A percentile compares a stretch with the other conserved stretches of the same genome.
Evolutionary conservation across 768 basidiomycete species (phyloP).

Genomic region (Suillus americanus): DNA sequence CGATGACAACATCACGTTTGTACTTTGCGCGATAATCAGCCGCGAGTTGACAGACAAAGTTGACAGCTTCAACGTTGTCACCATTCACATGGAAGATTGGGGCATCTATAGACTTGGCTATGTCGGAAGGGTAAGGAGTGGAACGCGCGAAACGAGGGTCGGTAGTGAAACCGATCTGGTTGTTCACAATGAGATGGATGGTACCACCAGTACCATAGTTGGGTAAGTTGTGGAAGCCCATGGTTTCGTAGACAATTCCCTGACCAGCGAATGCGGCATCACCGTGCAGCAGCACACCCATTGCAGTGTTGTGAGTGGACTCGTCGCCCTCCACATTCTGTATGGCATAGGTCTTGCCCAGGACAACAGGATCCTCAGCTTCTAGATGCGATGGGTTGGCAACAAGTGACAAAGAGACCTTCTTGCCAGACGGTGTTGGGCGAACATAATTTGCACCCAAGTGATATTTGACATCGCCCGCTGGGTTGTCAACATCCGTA

Average conservation of each 20-base stretch:
- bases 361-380: conserved; percentile 96
- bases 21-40: conserved; percentile 98
- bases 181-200: conserved; percentile 97
- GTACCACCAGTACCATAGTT: conserved; percentile 98
- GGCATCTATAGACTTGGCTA: conserved; percentile 96
- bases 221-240: conserved; percentile 95
- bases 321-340: conserved; percentile 94
- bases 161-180: conserved; percentile 99
- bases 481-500: conserved; percentile 70
- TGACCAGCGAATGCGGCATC: conserved; percentile 99
- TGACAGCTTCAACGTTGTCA: conserved; percentile 97
- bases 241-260: conserved; percentile 98
- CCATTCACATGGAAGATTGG: conserved; percentile 99
- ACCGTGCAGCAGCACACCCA: conserved; percentile 95
- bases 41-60: conserved; percentile 96
- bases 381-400: conserved; percentile 99
- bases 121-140: conserved; percentile 96
- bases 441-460: conserved; percentile 98
- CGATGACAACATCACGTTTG: conserved; percentile 98
- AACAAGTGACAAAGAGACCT: conserved; percentile 94
- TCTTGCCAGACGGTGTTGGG: conserved; percentile 97
- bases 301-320: conserved; percentile 75
- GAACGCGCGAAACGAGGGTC: conserved; percentile 97
- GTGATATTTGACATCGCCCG: conserved; percentile 99
- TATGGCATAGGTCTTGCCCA: conserved; percentile 96